A percentile compares a stretch with the other conserved stretches of the same genome.
Evolutionary conservation across 2,329 filamentous ascomycete genomes (phyloP).

Genomic region (Colletotrichum viniferum): DNA sequence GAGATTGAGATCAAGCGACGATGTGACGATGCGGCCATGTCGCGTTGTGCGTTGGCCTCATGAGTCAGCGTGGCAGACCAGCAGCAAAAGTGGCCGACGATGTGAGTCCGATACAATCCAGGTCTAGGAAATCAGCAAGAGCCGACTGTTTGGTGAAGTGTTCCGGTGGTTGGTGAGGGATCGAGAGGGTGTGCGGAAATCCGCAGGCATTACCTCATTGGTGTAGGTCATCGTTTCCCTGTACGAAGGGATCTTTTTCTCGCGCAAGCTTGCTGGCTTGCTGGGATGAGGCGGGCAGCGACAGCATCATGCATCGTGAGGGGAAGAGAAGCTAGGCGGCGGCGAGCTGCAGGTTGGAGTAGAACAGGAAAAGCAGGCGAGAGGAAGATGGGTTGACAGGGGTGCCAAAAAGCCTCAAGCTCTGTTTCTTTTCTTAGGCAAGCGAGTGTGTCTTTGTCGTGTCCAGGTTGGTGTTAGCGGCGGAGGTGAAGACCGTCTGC

Average conservation of each 20-base stretch:
- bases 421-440: conserved; percentile 6
- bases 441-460: neutral
- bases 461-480: neutral
- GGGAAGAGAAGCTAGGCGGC: neutral
- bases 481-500: neutral
- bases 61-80: neutral
- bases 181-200: neutral
- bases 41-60: neutral
- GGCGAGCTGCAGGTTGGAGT: neutral
- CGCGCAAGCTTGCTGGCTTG: neutral
- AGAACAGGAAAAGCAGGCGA: neutral
- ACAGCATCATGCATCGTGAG: conserved; percentile 5
- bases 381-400: neutral
- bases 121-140: neutral
- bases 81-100: neutral
- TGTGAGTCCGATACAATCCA: neutral
- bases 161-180: neutral
- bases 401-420: conserved; percentile 1
- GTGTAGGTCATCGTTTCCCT: neutral
- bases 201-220: neutral
- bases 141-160: neutral
- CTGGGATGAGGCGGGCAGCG: neutral
- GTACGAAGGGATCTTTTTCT: neutral
- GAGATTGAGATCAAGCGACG: neutral
- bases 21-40: conserved; percentile 2